Conservation (phyloP, 2,329 filamentous ascomycete species). For the Aureobasidium uvarum region DNA sequence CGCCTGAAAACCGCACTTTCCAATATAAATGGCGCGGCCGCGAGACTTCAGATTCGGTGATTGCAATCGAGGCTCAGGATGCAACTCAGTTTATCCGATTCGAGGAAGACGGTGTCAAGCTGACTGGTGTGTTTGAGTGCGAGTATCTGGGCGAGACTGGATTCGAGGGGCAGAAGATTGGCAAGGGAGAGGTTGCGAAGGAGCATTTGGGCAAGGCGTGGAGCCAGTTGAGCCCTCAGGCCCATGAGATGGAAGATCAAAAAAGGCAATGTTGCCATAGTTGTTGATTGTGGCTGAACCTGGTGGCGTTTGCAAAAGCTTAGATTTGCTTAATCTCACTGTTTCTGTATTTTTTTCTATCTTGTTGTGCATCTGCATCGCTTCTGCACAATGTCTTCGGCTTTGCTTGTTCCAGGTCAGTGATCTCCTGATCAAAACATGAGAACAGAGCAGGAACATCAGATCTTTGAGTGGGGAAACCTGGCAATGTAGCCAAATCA, state of each 20-base stretch:
- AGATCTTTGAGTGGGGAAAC: constrained; percentile 1
- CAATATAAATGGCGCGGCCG: constrained; percentile 22
- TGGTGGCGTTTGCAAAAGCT: neutral
- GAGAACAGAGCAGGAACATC: neutral
- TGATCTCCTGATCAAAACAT: too few relatives aligned
- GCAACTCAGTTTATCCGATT: constrained; percentile 14
- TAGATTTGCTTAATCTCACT: neutral
- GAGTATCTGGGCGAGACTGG: constrained; percentile 18
- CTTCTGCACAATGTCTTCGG: neutral
- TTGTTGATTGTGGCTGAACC: neutral
- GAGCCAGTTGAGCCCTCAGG: constrained; percentile 10
- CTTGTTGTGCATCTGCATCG: neutral
- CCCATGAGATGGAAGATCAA: neutral
- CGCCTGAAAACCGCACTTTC: constrained; percentile 13
- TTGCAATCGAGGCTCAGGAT: neutral
- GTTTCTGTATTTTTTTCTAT: neutral
- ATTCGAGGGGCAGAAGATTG: neutral
- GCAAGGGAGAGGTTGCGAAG: neutral
- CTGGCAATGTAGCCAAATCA: neutral
- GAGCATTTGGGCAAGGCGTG: neutral
- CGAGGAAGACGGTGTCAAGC: neutral
- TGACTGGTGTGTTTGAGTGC: constrained; percentile 16
- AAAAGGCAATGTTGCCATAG: neutral
- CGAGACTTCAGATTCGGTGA: constrained; percentile 5
- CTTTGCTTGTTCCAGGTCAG: too few relatives aligned